Base-by-base conservation (phyloP, 2,329 filamentous ascomycete genomes). In the Exophiala dermatitidis region DNA sequence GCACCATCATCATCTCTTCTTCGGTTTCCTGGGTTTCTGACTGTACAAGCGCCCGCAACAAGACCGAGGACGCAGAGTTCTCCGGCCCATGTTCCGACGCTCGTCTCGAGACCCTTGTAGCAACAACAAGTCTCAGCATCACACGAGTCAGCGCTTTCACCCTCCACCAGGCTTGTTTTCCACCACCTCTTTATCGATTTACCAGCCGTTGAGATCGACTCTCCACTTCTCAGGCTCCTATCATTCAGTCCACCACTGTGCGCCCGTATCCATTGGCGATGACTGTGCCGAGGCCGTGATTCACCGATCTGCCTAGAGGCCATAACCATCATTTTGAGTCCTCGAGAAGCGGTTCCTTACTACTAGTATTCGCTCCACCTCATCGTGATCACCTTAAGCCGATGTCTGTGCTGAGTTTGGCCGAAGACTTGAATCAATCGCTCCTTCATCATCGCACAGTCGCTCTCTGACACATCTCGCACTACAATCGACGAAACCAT, bases 271-370 rank as follows among this genome's bases (percentile, higher is more conserved):
- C 48, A 29, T 42, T 26, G 46, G 50, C 42, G 48, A 58, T 58
- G 56, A 56, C 56, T 58, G 52, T 53, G 47, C 47, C 36, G n/a
- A 38, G 50, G 50, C 56, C 56, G 45, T 50, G 47, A 54, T 53
- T 58, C 53, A 41, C 30, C n/a, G 53, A 52, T 53, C 48, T 54
- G 51, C 54, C 44, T 45, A 49, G 40, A 48, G 46, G 36, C 29
- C 47, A 38, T 26, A 43, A 43, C 31, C 7, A 19, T 19, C 19
- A 19, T 47, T 44, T 29, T 45, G 33, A 32, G 30, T 40, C 42
- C 43, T 48, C 31, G 30, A 34, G 30, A 47, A 32, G 33, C 32
- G 41, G 31, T 44, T 44, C 41, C 41, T 40, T 44, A 31, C 41
- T 40, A 10, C 46, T 34, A 29, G 46, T 48, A 29, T 32, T 45